A percentile compares a stretch with the other conserved stretches of the same genome.
phyloP scores from a whole-genome alignment of 805 yeast genomes.

The Barnettozyma pratensis region DNA sequence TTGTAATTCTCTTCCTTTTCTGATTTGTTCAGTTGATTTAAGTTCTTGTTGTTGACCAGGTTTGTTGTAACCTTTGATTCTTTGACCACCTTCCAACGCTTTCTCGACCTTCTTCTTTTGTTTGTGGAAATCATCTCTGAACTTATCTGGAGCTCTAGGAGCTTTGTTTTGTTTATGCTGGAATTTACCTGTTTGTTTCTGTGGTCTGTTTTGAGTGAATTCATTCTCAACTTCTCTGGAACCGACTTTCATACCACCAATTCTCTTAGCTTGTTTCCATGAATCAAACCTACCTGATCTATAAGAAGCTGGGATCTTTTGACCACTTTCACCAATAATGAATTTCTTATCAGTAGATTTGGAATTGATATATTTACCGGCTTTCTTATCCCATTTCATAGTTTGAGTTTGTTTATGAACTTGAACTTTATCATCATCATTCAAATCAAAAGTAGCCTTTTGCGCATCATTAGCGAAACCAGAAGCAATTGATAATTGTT shows the following conservation, averaged over 20 bases:
- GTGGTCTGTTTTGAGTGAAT: conserved; percentile 26
- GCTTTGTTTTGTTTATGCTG: conserved; percentile 72
- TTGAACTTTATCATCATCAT: conserved; percentile 68
- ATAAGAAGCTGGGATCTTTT: conserved; percentile 84
- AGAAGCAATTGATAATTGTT: conserved; percentile 48
- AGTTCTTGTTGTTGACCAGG: conserved; percentile 46
- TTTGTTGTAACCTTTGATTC: conserved; percentile 54
- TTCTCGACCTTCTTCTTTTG: conserved; percentile 79
- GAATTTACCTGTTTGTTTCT: conserved; percentile 43
- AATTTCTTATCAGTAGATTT: conserved; percentile 78
- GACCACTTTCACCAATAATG: conserved; percentile 94
- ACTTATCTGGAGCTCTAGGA: conserved; percentile 88
- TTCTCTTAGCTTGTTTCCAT: conserved; percentile 75
- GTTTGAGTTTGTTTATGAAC: conserved; percentile 61
- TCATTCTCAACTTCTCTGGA: conserved; percentile 39
- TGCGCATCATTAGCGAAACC: conserved; percentile 83
- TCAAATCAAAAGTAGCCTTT: conserved; percentile 82
- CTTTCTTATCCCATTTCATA: conserved; percentile 89
- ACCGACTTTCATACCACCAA: conserved; percentile 50
- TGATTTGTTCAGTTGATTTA: conserved; percentile 64
- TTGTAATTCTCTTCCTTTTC: conserved; percentile 64
- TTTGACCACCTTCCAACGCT: conserved; percentile 71
- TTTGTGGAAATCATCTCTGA: conserved; percentile 76
- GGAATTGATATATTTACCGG: conserved; percentile 81
- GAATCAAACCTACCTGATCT: conserved; percentile 87